Evolutionary conservation across 73 alveolate genomes (phyloP), one percentile per base, ranked within the genome.

Genomic region (Symbiodinium pilosum): DNA sequence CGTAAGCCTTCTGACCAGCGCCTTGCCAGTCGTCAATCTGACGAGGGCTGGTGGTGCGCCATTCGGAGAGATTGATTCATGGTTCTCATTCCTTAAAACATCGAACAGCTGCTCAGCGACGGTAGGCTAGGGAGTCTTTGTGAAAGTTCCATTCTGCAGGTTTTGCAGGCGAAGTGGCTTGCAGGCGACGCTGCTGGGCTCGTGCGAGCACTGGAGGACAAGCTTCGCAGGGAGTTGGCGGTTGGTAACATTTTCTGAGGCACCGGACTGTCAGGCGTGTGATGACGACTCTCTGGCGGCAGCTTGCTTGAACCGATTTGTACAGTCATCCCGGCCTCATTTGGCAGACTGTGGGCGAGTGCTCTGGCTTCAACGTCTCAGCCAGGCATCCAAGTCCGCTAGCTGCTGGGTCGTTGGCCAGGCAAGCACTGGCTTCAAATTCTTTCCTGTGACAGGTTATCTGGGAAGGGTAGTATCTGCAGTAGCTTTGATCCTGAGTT

Each of bases 41-140:
- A 91, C 9, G 43, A 52, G 2, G 96, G 96, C 32, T 91, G 96
- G 96, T 91, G 96, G 96, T 91, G 96, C 32, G 96, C 96, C n/a
- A 75, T 91, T 44, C 87, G 96, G 75, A 91, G 77, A 68, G 73
- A 64, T 43, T 91, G 73, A 51, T 6, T 9, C 14, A 54, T 18
- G 21, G 59, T 47, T 47, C 14, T 47, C 59, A 47, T n/a, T n/a
- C 43, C 38, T 30, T 24, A 56, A 56, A 24, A 56, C 28, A 24
- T 24, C 77, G 1, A 2, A 1, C 32, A 30, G 77, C 28, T 30
- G 77, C 20, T 30, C 20, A 30, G 20, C 32, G 77, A 56, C 28
- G 1, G 3, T 30, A 24, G 20, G 20, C 28, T 56, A 30, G 20
- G 1, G 20, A 56, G 18, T 69, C 40, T 69, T 21, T n/a, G n/a